These are phyloP conservation scores for Metarhizium anisopliae DNA, from an alignment of 2,329 filamentous ascomycete species.

Conservation along the genomic window DNA sequence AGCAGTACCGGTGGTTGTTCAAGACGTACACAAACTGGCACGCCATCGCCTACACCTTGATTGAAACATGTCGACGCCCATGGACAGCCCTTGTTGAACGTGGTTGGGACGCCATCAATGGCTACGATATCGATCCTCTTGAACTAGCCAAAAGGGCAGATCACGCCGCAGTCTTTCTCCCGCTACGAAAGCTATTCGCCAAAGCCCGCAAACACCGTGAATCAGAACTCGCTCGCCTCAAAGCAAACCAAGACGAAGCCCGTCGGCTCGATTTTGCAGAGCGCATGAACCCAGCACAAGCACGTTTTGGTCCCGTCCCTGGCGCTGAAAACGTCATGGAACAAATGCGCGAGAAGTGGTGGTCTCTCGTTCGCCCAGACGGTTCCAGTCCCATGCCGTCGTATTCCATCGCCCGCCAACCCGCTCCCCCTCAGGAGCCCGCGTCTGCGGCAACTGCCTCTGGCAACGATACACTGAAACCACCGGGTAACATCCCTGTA, in stretches of 20 bases:
- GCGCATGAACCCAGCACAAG: constrained; percentile 31
- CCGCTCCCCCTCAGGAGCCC: not conserved
- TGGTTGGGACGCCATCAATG: constrained; percentile 37
- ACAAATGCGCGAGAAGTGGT: constrained; percentile 40
- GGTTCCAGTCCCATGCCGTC: constrained; percentile 8
- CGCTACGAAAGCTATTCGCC: constrained; percentile 44
- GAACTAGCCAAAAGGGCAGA: constrained; percentile 36
- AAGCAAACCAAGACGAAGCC: constrained; percentile 38
- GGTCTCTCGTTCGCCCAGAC: constrained; percentile 33
- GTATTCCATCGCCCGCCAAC: not conserved
- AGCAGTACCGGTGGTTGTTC: constrained; percentile 40
- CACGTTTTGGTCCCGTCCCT: constrained; percentile 38
- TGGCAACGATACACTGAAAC: constrained; percentile 8
- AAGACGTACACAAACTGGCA: constrained; percentile 44
- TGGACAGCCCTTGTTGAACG: constrained; percentile 42
- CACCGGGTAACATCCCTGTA: constrained; percentile 9
- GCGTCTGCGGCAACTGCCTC: constrained; percentile 3
- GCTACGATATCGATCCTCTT: constrained; percentile 27
- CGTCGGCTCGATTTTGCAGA: constrained; percentile 40
- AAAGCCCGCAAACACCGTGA: constrained; percentile 43
- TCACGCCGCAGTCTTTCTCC: constrained; percentile 42
- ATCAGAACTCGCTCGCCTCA: constrained; percentile 39
- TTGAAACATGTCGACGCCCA: constrained; percentile 36
- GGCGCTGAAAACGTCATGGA: constrained; percentile 37
- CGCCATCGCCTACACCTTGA: constrained; percentile 38